Conservation (phyloP, 805 yeast species). For the Yamadazyma ubonensis region DNA sequence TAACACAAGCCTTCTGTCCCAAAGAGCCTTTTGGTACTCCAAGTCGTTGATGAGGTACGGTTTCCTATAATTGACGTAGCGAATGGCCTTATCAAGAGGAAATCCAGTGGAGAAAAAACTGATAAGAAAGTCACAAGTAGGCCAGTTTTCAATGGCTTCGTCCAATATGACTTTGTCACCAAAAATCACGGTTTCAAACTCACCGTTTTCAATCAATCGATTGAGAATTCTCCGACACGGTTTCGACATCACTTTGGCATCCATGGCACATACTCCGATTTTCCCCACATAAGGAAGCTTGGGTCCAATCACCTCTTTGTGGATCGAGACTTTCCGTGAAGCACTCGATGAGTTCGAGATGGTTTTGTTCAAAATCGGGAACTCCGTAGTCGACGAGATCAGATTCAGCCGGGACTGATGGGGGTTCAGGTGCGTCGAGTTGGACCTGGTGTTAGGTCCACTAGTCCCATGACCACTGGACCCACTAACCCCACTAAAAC, state of each 20-base stretch:
- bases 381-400: slow-evolving; percentile 16
- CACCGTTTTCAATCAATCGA: slow-evolving; percentile 86
- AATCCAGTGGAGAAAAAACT: slow-evolving; percentile 95
- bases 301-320: slow-evolving; percentile 43
- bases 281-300: slow-evolving; percentile 77
- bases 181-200: slow-evolving; percentile 93
- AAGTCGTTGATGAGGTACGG: slow-evolving; percentile 90
- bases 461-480: too few species aligned
- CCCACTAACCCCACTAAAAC: neutral
- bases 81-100: slow-evolving; percentile 93
- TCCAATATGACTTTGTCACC: slow-evolving; percentile 96
- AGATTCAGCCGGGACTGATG: slow-evolving; percentile 23
- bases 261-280: slow-evolving; percentile 99
- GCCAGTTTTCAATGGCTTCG: slow-evolving; percentile 96
- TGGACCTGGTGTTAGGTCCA: slow-evolving; percentile 5
- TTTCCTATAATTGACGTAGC: slow-evolving; percentile 82
- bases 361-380: slow-evolving; percentile 32
- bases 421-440: slow-evolving; percentile 8
- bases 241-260: slow-evolving; percentile 89
- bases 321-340: slow-evolving; percentile 31
- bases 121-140: slow-evolving; percentile 93
- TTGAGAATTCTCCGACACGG: slow-evolving; percentile 92
- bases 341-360: slow-evolving; percentile 34
- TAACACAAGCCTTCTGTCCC: slow-evolving; percentile 94
- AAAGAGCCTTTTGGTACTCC: slow-evolving; percentile 86